Evolutionary conservation across 805 yeast genomes (phyloP).

Genomic region (Candida sakaeoensis): DNA sequence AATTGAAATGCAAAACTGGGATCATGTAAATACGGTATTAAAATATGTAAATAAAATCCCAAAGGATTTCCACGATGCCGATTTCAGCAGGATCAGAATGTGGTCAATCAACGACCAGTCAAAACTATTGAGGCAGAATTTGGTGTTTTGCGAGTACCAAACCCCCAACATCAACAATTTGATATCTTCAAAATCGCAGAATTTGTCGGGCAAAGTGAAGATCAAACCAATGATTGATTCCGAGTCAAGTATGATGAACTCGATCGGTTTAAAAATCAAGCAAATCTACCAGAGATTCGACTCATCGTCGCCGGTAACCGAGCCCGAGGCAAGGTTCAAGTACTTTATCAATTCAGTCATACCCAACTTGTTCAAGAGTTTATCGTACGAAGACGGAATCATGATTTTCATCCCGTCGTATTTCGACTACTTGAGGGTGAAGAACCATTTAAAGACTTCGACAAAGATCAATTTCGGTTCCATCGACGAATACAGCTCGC

Average conservation of each 20-base stretch:
- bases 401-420: slow-evolving; percentile 81
- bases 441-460: slow-evolving; percentile 61
- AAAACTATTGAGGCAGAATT: slow-evolving; percentile 66
- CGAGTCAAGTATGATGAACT: slow-evolving; percentile 53
- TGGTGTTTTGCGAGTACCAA: slow-evolving; percentile 68
- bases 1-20: slow-evolving; percentile 90
- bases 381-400: slow-evolving; percentile 68
- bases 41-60: slow-evolving; percentile 76
- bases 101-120: slow-evolving; percentile 89
- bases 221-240: slow-evolving; percentile 46
- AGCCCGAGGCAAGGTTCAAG: slow-evolving; percentile 81
- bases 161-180: slow-evolving; percentile 81
- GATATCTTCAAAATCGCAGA: slow-evolving; percentile 41
- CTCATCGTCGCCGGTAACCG: slow-evolving; percentile 49
- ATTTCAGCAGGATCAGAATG: slow-evolving; percentile 86
- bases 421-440: slow-evolving; percentile 76
- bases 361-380: slow-evolving; percentile 63
- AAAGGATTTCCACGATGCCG: slow-evolving; percentile 71
- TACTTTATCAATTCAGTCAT: slow-evolving; percentile 70
- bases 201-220: slow-evolving; percentile 58
- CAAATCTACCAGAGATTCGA: slow-evolving; percentile 74
- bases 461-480: slow-evolving; percentile 65
- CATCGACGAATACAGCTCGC: slow-evolving; percentile 78
- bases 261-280: slow-evolving; percentile 61
- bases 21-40: slow-evolving; percentile 64